Conservation (phyloP, 768 basidiomycete species). For the Cystobasidiopsis lactophilus region DNA sequence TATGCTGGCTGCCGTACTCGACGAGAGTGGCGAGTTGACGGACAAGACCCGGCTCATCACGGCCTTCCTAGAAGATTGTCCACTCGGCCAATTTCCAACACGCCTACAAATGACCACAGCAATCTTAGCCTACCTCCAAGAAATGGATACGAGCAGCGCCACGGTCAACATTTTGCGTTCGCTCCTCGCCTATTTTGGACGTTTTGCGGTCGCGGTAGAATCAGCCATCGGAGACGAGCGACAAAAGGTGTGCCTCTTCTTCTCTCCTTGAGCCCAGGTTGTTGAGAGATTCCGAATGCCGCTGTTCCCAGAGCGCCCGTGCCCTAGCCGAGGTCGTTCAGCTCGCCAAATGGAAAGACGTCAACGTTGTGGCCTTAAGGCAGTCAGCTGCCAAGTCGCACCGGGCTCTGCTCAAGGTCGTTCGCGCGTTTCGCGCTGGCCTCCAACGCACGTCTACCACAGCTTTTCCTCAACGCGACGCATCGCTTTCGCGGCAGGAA, state of each 20-base stretch:
- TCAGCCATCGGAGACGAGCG: background rate
- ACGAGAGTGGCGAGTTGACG: background rate
- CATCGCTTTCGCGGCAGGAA: too few species aligned
- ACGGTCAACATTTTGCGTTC: too few species aligned
- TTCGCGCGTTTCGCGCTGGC: conserved; percentile 76
- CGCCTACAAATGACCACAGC: too few species aligned
- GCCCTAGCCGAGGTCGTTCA: conserved; percentile 70
- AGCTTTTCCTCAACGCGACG: background rate
- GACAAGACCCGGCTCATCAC: conserved; percentile 39
- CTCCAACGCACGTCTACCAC: conserved; percentile 42
- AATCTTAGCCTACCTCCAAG: too few species aligned
- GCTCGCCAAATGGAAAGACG: conserved; percentile 92
- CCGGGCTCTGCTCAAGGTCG: conserved; percentile 65
- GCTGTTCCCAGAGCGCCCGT: background rate
- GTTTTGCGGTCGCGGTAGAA: background rate
- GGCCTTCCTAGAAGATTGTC: conserved; percentile 47
- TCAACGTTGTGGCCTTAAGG: conserved; percentile 80
- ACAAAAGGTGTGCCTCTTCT: background rate
- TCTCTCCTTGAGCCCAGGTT: background rate
- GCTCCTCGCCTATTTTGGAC: too few species aligned
- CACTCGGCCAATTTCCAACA: conserved; percentile 52
- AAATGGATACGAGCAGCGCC: too few species aligned
- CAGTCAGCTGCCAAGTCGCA: conserved; percentile 79
- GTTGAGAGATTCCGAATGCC: conserved; percentile 19
- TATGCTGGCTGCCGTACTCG: conserved; percentile 47